These are phyloP conservation scores for Carpinus viminea DNA, from an alignment of 306 rosid genomes.

Conservation along the genomic window DNA sequence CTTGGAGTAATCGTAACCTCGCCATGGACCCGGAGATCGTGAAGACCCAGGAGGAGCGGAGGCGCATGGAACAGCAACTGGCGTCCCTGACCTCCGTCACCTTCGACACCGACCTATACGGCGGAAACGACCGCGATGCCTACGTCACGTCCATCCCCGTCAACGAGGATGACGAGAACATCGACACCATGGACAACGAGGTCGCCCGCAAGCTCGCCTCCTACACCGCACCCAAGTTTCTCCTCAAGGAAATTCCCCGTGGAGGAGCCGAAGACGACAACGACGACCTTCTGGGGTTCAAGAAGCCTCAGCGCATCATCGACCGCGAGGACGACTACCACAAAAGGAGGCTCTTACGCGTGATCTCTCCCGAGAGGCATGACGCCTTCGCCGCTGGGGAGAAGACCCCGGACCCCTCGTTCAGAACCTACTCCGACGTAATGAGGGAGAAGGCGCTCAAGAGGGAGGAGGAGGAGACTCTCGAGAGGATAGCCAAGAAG, in stretches of 20 bases:
- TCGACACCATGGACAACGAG: constrained; percentile 48
- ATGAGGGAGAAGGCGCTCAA: constrained; percentile 70
- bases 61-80: constrained; percentile 61
- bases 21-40: constrained; percentile 65
- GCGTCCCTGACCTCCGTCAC: constrained; percentile 57
- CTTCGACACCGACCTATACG: constrained; percentile 63
- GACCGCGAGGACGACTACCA: constrained; percentile 68
- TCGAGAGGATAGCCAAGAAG: constrained; percentile 54
- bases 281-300: constrained; percentile 43
- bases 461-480: constrained; percentile 67
- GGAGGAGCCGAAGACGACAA: constrained; percentile 47
- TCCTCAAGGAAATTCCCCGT: constrained; percentile 57
- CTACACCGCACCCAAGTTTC: constrained; percentile 61
- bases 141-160: constrained; percentile 65
- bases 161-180: constrained; percentile 61
- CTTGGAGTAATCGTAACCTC: not conserved
- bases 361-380: constrained; percentile 66
- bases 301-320: constrained; percentile 55
- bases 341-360: constrained; percentile 50
- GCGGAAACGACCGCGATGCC: constrained; percentile 46
- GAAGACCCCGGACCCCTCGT: constrained; percentile 66
- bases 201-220: constrained; percentile 60
- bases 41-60: constrained; percentile 79
- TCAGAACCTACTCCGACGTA: constrained; percentile 63
- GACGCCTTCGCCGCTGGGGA: constrained; percentile 71